Evolutionary conservation across 768 basidiomycete genomes (phyloP), one percentile per base, ranked within the genome.

Genomic region (Pulveroboletus sp.): DNA sequence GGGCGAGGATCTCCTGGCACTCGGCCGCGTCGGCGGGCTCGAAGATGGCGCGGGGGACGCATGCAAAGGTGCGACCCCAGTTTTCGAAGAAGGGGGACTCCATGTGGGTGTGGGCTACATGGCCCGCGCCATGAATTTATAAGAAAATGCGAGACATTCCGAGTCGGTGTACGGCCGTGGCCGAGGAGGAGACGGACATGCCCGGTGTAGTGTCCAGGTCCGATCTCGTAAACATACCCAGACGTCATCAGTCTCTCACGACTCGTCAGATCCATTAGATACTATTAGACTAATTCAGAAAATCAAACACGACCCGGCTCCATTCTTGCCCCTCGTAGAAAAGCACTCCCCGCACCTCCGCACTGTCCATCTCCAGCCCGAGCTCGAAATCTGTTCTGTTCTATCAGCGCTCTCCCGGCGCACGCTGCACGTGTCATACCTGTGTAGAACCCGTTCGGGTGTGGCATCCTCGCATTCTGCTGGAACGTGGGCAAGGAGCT

Each of bases 11-110:
- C 56, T 82, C 76, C 38, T 77, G 75, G 62, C 91, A 88, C 29
- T 97, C 77, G 51, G 76, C 67, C 36, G 81, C 80, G 20, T 73
- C 78, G 54, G 78, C 75, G 5, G 95, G 96, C 57, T 81, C 80
- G 63, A 94, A 95, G 31, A 92, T 73, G 19, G 79, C 77, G 38
- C 76, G 70, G 16, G 93, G 90, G 1, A 63, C 61, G 60, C 88
- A 91, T 17, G 71, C 62, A 68, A 85, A 96, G 6, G 89, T 92
- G 45, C 71, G 75, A 5, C 85, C 92, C 94, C 94, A 97, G 72
- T 95, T 97, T n/a, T n/a, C n/a, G 5, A 73, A 71, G 73, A 94
- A 94, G 24, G 61, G 64, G 6, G 78, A 29, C 71, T n/a, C n/a
- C n/a, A n/a, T n/a, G n/a, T n/a, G n/a, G n/a, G n/a, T n/a, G n/a